Conservation (phyloP, 352 stramenopile genomes). For the Pythium insidiosum region DNA sequence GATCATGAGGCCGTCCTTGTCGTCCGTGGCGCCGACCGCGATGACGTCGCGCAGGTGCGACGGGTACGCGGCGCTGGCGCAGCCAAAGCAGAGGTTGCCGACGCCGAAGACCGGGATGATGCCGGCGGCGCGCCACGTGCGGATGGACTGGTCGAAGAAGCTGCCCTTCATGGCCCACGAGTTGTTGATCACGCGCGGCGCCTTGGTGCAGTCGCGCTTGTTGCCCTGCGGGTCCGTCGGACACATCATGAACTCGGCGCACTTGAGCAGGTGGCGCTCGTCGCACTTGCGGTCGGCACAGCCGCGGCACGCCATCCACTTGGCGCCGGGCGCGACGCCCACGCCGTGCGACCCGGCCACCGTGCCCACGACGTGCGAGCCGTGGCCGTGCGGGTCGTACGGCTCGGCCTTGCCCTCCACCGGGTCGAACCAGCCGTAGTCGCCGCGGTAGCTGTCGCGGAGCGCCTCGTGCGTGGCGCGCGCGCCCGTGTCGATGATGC, state of each 20-base stretch:
- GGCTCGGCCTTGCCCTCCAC: conserved; percentile 20
- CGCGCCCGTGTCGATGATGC: conserved; percentile 30
- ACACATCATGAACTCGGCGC: conserved; percentile 38
- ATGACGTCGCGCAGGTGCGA: conserved; percentile 25
- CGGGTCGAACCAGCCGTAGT: conserved; percentile 49
- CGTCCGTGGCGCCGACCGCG: conserved; percentile 35
- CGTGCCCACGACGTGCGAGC: conserved; percentile 26
- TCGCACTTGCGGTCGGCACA: conserved; percentile 19
- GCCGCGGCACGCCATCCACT: conserved; percentile 37
- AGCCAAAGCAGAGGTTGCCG: conserved; percentile 32
- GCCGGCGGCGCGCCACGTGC: conserved; percentile 38
- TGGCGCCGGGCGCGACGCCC: conserved; percentile 23
- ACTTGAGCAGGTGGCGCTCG: conserved; percentile 26
- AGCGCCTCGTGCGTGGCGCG: conserved; percentile 26
- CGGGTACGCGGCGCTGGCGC: conserved; percentile 25
- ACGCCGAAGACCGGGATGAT: conserved; percentile 51
- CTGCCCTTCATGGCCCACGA: conserved; percentile 34
- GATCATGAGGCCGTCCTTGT: conserved; percentile 17
- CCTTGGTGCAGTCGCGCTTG: conserved; percentile 27
- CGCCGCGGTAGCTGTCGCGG: conserved; percentile 18
- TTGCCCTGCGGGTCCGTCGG: conserved; percentile 16
- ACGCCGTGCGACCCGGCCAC: conserved; percentile 18
- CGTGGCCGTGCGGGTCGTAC: conserved; percentile 25
- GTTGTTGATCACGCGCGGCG: conserved; percentile 50
- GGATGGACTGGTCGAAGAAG: conserved; percentile 13